A percentile compares a stretch with the other conserved stretches of the same genome.
phyloP scores from a whole-genome alignment of 331 rosid species.

The Malus hybrid region DNA sequence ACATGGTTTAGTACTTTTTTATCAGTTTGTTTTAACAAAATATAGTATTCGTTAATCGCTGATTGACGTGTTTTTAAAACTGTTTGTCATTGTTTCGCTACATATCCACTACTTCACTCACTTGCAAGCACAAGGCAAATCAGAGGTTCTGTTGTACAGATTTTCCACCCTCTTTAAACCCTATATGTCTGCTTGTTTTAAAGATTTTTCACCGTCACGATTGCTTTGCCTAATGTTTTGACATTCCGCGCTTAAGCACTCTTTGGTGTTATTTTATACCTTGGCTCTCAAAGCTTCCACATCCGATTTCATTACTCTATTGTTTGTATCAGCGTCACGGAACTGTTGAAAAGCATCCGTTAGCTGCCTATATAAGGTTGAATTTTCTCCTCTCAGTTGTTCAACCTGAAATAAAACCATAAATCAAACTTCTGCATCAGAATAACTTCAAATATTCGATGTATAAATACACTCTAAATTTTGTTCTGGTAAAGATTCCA shows the following conservation, averaged over 20 bases:
- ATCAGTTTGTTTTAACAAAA: not conserved
- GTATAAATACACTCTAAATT: not conserved
- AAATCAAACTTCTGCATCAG: not conserved
- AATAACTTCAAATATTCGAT: not conserved
- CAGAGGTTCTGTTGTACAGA: not conserved
- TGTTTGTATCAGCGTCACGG: conserved; percentile 66
- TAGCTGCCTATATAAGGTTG: conserved; percentile 47
- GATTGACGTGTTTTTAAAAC: not conserved
- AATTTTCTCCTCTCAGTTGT: conserved; percentile 56
- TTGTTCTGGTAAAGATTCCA: not conserved
- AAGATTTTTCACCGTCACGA: not conserved
- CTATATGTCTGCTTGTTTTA: not conserved
- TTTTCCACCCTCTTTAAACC: not conserved
- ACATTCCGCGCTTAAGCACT: not conserved
- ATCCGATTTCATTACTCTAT: conserved; percentile 67
- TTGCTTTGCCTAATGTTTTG: not conserved
- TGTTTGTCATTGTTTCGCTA: not conserved
- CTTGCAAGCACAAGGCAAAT: not conserved
- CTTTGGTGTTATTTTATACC: conserved; percentile 27
- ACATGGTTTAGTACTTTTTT: not conserved
- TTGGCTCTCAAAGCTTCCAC: conserved; percentile 96
- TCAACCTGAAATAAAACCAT: conserved; percentile 41
- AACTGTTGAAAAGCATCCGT: conserved; percentile 55
- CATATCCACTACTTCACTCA: not conserved
- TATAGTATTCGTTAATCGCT: not conserved